A percentile compares a stretch with the other conserved stretches of the same genome.
Evolutionary conservation across 371 early-diverging fungal genomes (phyloP).

Genomic region (Nematocida sp.): DNA sequence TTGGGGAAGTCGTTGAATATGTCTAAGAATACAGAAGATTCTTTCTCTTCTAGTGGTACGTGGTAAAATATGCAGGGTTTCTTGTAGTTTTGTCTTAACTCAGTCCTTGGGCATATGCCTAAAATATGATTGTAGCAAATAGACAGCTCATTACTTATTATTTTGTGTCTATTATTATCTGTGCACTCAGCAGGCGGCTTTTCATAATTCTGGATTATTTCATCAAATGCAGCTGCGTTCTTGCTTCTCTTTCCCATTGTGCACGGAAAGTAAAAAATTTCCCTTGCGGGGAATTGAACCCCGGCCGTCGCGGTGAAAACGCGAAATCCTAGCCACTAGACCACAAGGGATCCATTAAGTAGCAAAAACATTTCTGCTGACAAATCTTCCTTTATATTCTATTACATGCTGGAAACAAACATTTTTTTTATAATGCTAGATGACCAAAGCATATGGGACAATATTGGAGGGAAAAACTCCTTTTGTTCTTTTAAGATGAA

Average conservation of each 20-base stretch:
- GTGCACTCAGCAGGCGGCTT: background rate
- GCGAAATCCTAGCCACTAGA: slow-evolving; percentile 62
- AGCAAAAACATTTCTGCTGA: background rate
- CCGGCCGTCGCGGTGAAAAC: slow-evolving; percentile 65
- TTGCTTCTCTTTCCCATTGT: slow-evolving; percentile 33
- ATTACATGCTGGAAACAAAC: background rate
- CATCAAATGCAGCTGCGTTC: slow-evolving; percentile 1
- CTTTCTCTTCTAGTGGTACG: background rate
- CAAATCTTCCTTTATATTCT: background rate
- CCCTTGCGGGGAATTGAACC: slow-evolving; percentile 65
- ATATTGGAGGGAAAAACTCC: slow-evolving; percentile 62
- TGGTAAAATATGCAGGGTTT: background rate
- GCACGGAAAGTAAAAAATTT: slow-evolving; percentile 49
- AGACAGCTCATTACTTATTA: background rate
- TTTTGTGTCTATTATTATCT: background rate
- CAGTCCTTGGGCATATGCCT: slow-evolving; percentile 1
- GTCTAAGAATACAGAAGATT: background rate
- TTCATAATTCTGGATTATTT: background rate
- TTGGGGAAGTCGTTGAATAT: background rate
- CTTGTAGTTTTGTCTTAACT: background rate
- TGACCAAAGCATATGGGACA: slow-evolving; percentile 68
- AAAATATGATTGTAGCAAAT: slow-evolving; percentile 4
- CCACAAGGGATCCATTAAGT: slow-evolving; percentile 52
- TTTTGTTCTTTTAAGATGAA: slow-evolving; percentile 71
- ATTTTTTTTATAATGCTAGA: slow-evolving; percentile 60